Base-by-base conservation (phyloP, 192 early-diverging fungal genomes). In the Coemansia sp. region DNA sequence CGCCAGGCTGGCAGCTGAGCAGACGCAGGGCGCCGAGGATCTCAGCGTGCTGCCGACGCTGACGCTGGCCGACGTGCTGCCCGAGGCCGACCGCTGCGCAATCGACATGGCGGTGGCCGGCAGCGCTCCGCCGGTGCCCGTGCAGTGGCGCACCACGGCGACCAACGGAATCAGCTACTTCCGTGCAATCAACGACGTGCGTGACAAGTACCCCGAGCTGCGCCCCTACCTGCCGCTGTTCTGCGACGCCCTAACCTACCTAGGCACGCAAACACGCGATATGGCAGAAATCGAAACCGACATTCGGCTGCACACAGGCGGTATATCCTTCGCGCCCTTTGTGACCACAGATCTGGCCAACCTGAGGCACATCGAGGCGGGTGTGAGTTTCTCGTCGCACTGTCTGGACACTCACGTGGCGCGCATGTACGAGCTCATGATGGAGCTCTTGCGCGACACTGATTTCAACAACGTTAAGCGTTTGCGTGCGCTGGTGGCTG, bases 121-220 rank as follows among this genome's bases (percentile, higher is more conserved):
- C 39, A 67, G 67, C 12, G 23, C 21, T 1, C 15, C 53, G 85
- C 22, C 53, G 23, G 77, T 79, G 21, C 77, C 77, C 18, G 84
- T 91, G 24, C 89, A 92, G 48, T 89, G 86, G 87, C 81, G 92
- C 49, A 78, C 82, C 6, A 87, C 93, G 0, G 61, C 84, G 4
- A 98, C 95, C 34, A 98, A 98, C 59, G 93, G 91, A 21, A 86
- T 98, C 51, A 93, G 93, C 30, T 98, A 98, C 69, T 78, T 94
- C 45, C 81, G 82, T n/a, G 75, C 85, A 0, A 88, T 87, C 54
- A 88, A 87, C 60, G 78, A 82, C 27, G 76, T 89, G 33, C 74
- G 73, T 27, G 79, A 77, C 59, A 59, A 94, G 49, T 79, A 88
- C 18, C 67, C 81, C 3, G 83, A 91, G 21, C 72, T 91, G 49